Conservation (phyloP, 2,329 filamentous ascomycete species). For the Colletotrichum euphorbiae region DNA sequence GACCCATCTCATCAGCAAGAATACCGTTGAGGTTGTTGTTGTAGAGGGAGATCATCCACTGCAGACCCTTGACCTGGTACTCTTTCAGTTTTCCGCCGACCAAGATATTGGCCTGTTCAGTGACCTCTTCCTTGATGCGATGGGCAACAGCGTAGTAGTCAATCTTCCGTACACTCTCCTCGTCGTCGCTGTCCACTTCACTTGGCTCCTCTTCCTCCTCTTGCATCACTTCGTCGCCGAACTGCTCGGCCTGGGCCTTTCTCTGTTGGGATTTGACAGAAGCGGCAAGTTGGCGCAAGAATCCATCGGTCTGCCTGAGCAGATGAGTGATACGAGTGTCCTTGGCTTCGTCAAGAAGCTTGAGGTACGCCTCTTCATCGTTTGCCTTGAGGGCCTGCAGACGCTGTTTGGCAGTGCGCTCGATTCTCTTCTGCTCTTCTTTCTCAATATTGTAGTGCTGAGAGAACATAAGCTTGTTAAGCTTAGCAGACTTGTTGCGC, state of each 20-base stretch:
- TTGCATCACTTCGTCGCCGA: conserved; percentile 70
- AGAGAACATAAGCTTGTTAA: conserved; percentile 87
- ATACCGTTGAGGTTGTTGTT: conserved; percentile 99
- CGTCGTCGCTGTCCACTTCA: conserved; percentile 75
- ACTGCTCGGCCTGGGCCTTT: conserved; percentile 77
- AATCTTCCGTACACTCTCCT: conserved; percentile 81
- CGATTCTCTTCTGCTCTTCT: conserved; percentile 98
- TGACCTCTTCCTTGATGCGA: conserved; percentile 93
- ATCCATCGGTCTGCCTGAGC: conserved; percentile 96
- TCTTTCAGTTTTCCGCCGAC: conserved; percentile 95
- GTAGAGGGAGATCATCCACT: conserved; percentile 99
- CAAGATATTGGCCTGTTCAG: conserved; percentile 82
- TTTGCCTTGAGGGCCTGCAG: conserved; percentile 98
- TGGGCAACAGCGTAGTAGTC: conserved; percentile 99
- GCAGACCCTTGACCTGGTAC: conserved; percentile 97
- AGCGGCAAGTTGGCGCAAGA: conserved; percentile 93
- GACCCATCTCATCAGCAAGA: conserved; percentile 98
- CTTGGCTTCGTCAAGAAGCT: conserved; percentile 97
- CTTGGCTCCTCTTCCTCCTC: conserved; percentile 75
- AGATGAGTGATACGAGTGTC: conserved; percentile 99
- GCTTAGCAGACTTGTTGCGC: conserved; percentile 81
- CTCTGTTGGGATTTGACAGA: conserved; percentile 96
- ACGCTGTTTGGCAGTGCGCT: conserved; percentile 99
- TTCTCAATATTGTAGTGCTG: conserved; percentile 98
- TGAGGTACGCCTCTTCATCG: conserved; percentile 98